Evolutionary conservation across 306 rosid species (phyloP).

Genomic region (Sindora glabra): DNA sequence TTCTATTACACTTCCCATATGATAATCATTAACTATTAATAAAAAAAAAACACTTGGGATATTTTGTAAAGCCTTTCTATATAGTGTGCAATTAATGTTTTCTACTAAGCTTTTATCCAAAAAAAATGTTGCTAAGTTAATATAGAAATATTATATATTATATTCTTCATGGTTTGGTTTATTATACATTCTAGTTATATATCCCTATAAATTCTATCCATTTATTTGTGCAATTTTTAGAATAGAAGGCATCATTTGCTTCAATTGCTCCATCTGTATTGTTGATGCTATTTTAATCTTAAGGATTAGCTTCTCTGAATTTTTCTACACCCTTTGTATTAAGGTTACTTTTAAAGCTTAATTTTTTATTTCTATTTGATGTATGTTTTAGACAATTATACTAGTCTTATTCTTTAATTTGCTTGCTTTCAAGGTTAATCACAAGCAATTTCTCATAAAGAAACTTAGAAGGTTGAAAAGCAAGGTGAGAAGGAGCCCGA

Average conservation of each 20-base stretch:
- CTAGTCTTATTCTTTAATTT: conserved; percentile 7
- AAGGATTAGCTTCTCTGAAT: conserved; percentile 66
- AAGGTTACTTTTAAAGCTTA: conserved; percentile 41
- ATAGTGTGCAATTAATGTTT: conserved; percentile 1
- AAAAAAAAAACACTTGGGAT: too few relatives aligned
- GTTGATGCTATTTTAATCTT: conserved; percentile 75
- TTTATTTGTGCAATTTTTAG: conserved; percentile 40
- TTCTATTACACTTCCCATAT: conserved; percentile 1
- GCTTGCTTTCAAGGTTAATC: conserved; percentile 33
- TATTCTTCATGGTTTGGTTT: not conserved
- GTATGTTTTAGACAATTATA: not conserved
- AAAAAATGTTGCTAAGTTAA: too few relatives aligned
- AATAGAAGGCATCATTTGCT: conserved; percentile 67
- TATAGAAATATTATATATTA: conserved; percentile 5
- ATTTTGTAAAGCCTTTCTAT: too few relatives aligned
- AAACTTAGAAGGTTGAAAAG: conserved; percentile 25
- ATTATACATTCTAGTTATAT: not conserved
- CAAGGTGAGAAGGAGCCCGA: conserved; percentile 34
- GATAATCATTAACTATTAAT: too few relatives aligned
- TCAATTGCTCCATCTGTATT: conserved; percentile 74
- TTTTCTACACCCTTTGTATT: conserved; percentile 51
- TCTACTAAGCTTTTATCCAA: not conserved
- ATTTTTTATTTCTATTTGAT: not conserved
- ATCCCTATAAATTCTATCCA: conserved; percentile 6
- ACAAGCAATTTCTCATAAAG: conserved; percentile 25